Base-by-base conservation (phyloP, 1,284 basidiomycete genomes). In the Tilletia horrida region DNA sequence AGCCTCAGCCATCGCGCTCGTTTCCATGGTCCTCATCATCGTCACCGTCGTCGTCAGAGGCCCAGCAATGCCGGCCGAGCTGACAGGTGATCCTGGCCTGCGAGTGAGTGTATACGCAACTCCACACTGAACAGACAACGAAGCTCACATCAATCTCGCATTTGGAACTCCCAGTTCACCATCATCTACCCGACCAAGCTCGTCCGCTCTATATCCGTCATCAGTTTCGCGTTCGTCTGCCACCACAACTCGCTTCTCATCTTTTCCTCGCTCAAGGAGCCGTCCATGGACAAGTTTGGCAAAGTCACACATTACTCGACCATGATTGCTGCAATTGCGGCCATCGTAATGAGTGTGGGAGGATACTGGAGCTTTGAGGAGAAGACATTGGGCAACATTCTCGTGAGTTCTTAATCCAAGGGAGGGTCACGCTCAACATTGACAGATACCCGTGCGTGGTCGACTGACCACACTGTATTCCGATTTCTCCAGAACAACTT, bases 11-110 rank as follows among this genome's bases (percentile, higher is more conserved):
- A 88, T 99, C 67, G 84, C 84, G 0, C 72, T 81, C 25, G 80
- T 93, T 47, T 92, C 93, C 72, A 99, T 99, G 95, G 83, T 91
- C 67, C 89, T 97, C 81, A 98, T 99, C 77, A 92, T 98, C 63
- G 80, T 85, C 44, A 89, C 92, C 4, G 93, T 99, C 47, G 85
- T 95, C 42, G 84, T 96, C 59, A 89, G 94, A 76, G 91, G 91
- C 0, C 90, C 90, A 0, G 87, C 90, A 44, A 91, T 91, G n/a
- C 86, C 90, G 13, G 83, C 87, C 1, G 88, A 88, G 55, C 84
- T 95, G 55, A 91, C 89, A 80, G 95, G 95, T 35, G 87, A 70
- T 84, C 74, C 83, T 0, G 64, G 65, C 40, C 69, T 72, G 57
- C 74, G 69, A 8, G 67, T 68, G 42, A 69, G 64, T 47, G 62